Base-by-base conservation (phyloP, 495 filamentous ascomycete species). In the Lepidopterella palustris region DNA sequence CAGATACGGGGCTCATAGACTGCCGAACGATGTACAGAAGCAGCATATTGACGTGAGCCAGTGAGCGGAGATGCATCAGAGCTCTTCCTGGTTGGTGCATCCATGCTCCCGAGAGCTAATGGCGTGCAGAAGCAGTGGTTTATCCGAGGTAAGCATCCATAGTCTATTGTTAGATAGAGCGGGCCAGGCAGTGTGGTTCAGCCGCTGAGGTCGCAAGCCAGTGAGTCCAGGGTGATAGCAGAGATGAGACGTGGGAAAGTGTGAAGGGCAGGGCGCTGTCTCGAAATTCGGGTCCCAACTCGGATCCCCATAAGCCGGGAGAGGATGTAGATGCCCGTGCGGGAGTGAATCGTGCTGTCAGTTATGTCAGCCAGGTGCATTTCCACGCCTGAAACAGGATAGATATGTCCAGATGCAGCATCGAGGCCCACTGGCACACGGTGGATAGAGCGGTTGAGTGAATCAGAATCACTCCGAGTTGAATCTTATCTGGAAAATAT, bases 31-130 rank as follows among this genome's bases (percentile, higher is more conserved):
- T 60, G 58, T 58, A 64, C 61, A 62, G 61, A 47, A 62, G 59
- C 29, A 60, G 53, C 64, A 64, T 69, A 63, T 67, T 69, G 64
- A 67, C 64, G 61, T 67, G 64, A 63, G 57, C 45, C 54, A 42
- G 47, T 54, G 27, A 63, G 60, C 61, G 57, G 61, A 64, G 57
- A 42, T 58, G 57, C 52, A 51, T 47, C 55, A 57, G 58, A 57
- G 53, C 60, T 24, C 54, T 63, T 56, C 61, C 64, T 67, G 60
- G 60, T 67, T 67, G 53, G 64, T 50, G 48, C 55, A 18, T 52
- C 57, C 64, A 35, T 57, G n/a, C 55, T 63, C 51, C 64, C 60
- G 64, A 67, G 58, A 54, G 52, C 56, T 63, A 61, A 67, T 63
- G 58, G 61, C 61, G 64, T 54, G 64, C 64, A 67, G 53, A 52